Percentiles rank a stretch among this genome's conserved stretches.
Conservation (phyloP, 305 asterid genomes). For the Solanum chacoense region DNA sequence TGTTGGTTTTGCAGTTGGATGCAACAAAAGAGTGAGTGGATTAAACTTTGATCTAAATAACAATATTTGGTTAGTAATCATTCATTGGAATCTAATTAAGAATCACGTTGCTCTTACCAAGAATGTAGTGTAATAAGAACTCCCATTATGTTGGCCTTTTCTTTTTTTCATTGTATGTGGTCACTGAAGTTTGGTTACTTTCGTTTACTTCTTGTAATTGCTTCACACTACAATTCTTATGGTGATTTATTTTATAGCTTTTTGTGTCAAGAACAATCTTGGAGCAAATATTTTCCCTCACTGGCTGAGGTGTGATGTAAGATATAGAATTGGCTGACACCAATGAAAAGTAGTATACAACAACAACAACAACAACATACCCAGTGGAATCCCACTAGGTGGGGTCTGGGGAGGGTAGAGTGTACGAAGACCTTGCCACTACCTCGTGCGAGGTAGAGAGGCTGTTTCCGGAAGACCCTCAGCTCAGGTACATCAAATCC, state of each 20-base stretch:
- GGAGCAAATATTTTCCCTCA: background rate
- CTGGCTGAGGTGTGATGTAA: background rate
- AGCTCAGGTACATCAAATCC: too few species aligned
- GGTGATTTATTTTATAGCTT: background rate
- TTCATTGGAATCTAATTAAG: background rate
- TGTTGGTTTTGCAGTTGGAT: conserved; percentile 83
- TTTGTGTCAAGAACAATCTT: background rate
- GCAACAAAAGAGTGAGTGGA: conserved; percentile 75
- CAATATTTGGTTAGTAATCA: background rate
- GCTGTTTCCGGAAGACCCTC: too few species aligned
- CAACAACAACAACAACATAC: too few species aligned
- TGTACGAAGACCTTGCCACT: too few species aligned
- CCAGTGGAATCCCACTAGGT: too few species aligned
- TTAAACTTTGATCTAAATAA: background rate
- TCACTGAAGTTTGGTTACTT: background rate
- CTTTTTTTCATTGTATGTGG: background rate
- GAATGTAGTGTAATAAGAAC: background rate
- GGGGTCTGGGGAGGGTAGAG: too few species aligned
- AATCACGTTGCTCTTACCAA: background rate
- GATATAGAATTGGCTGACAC: background rate
- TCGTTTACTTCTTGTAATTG: background rate
- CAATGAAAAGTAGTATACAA: background rate
- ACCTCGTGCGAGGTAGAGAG: too few species aligned
- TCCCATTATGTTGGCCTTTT: background rate
- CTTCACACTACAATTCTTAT: background rate